Evolutionary conservation across 352 stramenopile genomes (phyloP).

Genomic region (Pythium folliculosum): DNA sequence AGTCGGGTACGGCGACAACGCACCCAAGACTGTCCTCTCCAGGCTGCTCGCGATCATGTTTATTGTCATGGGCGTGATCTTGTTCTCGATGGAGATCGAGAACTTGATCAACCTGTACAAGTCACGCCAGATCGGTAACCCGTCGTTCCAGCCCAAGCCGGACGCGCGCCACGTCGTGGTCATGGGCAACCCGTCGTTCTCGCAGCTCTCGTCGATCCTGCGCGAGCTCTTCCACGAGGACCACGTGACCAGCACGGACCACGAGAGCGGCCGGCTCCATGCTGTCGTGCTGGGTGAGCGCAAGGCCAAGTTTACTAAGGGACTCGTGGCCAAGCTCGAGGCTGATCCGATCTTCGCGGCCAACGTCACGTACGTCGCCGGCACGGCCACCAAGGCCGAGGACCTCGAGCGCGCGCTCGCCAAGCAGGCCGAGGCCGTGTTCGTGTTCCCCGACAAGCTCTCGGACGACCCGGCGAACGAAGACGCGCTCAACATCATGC

Average conservation of each 20-base stretch:
- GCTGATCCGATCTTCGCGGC: constrained; percentile 79
- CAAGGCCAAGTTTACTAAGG: constrained; percentile 73
- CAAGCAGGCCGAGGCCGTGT: constrained; percentile 62
- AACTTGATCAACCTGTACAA: constrained; percentile 88
- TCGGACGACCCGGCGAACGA: constrained; percentile 68
- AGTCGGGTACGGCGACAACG: constrained; percentile 87
- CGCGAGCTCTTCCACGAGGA: constrained; percentile 89
- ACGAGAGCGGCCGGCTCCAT: constrained; percentile 47
- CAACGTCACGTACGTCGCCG: constrained; percentile 80
- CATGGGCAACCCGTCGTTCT: constrained; percentile 83
- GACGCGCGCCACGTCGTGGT: constrained; percentile 77
- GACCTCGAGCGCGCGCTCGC: constrained; percentile 73
- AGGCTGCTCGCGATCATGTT: constrained; percentile 87
- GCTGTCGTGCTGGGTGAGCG: constrained; percentile 71
- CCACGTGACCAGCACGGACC: constrained; percentile 48
- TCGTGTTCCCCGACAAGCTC: constrained; percentile 86
- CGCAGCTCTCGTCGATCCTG: constrained; percentile 79
- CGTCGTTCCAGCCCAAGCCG: constrained; percentile 66
- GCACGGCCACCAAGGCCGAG: constrained; percentile 62
- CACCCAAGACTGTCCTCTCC: constrained; percentile 80
- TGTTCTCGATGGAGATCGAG: constrained; percentile 90
- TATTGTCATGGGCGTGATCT: constrained; percentile 85
- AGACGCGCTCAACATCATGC: constrained; percentile 87
- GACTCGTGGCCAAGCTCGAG: constrained; percentile 70
- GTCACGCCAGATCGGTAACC: constrained; percentile 78